Conservation (phyloP, 2,329 filamentous ascomycete species). For the Penicillium aurantiogriseum region DNA sequence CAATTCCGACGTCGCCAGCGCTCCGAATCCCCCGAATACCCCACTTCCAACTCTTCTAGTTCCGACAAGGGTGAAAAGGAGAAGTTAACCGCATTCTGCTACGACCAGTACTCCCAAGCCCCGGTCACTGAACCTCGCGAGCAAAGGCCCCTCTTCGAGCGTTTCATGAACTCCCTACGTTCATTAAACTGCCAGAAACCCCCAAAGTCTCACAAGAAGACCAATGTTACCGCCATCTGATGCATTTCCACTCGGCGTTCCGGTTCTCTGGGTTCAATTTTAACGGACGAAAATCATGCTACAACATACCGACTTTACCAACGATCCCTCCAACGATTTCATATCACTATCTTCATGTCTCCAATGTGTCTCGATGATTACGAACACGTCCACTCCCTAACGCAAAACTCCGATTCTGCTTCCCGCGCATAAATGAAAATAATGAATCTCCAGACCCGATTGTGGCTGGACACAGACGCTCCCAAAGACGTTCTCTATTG, state of each 20-base stretch:
- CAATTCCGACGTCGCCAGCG: conserved; percentile 34
- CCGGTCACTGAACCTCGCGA: conserved; percentile 19
- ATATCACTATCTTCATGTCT: conserved; percentile 1
- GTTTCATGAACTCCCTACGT: conserved; percentile 23
- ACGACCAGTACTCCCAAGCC: conserved; percentile 29
- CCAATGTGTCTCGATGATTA: conserved; percentile 15
- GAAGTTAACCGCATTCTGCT: conserved; percentile 32
- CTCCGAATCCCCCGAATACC: conserved; percentile 29
- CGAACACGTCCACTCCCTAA: conserved; percentile 14
- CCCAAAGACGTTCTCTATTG: conserved; percentile 6
- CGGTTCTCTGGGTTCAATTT: conserved; percentile 3
- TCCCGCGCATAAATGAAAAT: conserved; percentile 11
- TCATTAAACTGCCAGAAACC: conserved; percentile 23
- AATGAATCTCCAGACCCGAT: conserved; percentile 12
- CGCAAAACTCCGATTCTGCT: neutral
- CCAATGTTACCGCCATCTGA: conserved; percentile 19
- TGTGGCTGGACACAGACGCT: conserved; percentile 6
- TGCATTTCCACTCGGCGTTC: conserved; percentile 15
- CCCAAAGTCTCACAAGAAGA: conserved; percentile 13
- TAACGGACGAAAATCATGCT: neutral
- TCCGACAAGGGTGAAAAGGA: conserved; percentile 24
- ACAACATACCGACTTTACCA: conserved; percentile 9
- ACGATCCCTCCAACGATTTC: conserved; percentile 17
- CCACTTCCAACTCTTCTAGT: conserved; percentile 12
- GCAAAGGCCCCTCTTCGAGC: conserved; percentile 18